These are phyloP conservation scores for Odontarrhena argentea DNA, from an alignment of 345 rosid genomes.

Conservation along the genomic window DNA sequence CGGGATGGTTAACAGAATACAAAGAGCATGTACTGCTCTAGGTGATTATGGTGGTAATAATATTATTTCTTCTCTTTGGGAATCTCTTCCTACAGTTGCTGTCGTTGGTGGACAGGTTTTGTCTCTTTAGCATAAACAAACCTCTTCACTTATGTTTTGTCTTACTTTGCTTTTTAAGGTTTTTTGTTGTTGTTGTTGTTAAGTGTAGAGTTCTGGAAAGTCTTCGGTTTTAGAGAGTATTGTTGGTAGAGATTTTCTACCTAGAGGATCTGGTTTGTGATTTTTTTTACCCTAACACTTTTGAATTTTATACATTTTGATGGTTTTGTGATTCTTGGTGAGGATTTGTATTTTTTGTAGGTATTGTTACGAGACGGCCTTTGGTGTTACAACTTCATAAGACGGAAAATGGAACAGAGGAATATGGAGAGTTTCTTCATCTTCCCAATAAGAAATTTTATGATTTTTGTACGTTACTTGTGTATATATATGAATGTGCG, in stretches of 20 bases:
- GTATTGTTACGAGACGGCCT: constrained; percentile 89
- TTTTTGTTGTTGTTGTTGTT: not conserved
- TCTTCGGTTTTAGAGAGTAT: constrained; percentile 95
- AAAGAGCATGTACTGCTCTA: constrained; percentile 83
- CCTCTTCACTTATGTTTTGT: not conserved
- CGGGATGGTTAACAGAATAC: constrained; percentile 76
- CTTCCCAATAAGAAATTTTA: constrained; percentile 60
- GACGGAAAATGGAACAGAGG: constrained; percentile 60
- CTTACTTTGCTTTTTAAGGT: not conserved
- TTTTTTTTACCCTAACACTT: not conserved
- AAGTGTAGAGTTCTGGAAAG: constrained; percentile 87
- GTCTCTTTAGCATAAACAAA: not conserved
- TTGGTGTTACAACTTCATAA: constrained; percentile 83
- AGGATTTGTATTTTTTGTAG: constrained; percentile 33
- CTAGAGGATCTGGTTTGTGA: constrained; percentile 87
- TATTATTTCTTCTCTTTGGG: constrained; percentile 83
- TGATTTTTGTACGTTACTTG: constrained; percentile 55
- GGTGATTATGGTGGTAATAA: constrained; percentile 76
- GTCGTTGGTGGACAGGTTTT: constrained; percentile 88
- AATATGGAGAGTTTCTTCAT: constrained; percentile 86
- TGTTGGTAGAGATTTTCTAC: constrained; percentile 93
- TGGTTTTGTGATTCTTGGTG: not conserved
- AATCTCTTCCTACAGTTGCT: constrained; percentile 83
- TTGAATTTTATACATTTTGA: not conserved
- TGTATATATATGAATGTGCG: not conserved